Percentiles rank a stretch among this genome's conserved stretches.
Evolutionary conservation across 2,329 filamentous ascomycete species (phyloP).

Genomic region (Cordyceps javanica): DNA sequence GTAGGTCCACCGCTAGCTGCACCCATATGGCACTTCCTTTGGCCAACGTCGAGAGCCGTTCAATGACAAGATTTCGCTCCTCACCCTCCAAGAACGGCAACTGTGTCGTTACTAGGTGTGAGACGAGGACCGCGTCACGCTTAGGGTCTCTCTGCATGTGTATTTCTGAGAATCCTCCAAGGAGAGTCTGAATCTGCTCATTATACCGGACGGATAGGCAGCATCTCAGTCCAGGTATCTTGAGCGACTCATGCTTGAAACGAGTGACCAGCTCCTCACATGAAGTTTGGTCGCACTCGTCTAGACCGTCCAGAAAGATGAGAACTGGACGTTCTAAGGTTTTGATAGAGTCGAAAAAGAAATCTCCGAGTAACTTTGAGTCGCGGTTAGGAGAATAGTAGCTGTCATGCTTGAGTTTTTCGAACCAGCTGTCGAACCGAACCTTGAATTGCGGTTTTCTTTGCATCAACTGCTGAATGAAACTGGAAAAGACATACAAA

Average conservation of each 20-base stretch:
- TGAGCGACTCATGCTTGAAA: neutral
- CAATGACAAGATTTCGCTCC: neutral
- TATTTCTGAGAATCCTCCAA: neutral
- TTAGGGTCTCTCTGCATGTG: neutral
- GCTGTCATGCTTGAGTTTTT: neutral
- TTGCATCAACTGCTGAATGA: conserved; percentile 4
- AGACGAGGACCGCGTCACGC: neutral
- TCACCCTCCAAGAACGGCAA: neutral
- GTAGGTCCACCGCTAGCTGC: neutral
- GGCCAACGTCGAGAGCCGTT: neutral
- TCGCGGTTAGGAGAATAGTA: neutral
- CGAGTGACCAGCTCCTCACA: neutral
- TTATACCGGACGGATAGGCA: neutral
- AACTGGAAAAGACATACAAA: neutral
- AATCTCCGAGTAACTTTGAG: neutral
- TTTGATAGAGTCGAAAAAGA: neutral
- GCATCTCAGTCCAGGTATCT: neutral
- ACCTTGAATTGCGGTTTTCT: neutral
- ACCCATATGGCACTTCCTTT: conserved; percentile 5
- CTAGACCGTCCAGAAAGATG: conserved; percentile 1
- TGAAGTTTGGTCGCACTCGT: neutral
- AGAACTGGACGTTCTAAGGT: neutral
- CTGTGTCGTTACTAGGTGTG: neutral
- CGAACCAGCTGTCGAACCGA: neutral
- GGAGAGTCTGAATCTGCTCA: neutral